phyloP scores from a whole-genome alignment of 805 yeast genomes.

The Maudiozyma bulderi region DNA sequence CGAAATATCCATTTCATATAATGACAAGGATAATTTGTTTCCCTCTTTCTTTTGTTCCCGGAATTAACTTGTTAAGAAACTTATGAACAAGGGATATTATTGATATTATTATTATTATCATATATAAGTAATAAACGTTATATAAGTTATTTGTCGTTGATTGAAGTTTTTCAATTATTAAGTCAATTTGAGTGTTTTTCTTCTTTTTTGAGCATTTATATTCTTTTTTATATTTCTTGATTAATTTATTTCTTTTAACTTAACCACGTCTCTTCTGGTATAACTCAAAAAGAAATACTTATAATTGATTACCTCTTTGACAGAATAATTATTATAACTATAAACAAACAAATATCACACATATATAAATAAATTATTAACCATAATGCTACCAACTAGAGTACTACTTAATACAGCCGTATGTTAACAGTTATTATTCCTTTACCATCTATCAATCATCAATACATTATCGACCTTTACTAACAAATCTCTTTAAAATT shows the following conservation, averaged over 20 bases:
- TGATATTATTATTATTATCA: no score
- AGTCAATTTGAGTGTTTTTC: not conserved
- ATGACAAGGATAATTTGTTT: no score
- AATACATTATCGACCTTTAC: not conserved
- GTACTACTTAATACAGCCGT: slow-evolving; percentile 6
- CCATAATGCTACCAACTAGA: slow-evolving; percentile 5
- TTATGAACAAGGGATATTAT: no score
- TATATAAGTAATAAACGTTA: no score
- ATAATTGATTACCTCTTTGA: not conserved
- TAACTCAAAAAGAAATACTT: not conserved
- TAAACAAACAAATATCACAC: not conserved
- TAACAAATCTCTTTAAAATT: not conserved
- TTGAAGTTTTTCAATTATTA: no score
- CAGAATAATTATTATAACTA: not conserved
- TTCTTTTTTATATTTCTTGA: not conserved
- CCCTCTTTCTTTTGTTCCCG: no score
- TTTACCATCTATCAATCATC: not conserved
- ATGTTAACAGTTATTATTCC: slow-evolving; percentile 1
- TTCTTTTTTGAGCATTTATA: not conserved
- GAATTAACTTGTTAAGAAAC: no score
- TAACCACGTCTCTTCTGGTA: not conserved
- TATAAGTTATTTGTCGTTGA: no score
- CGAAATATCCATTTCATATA: no score
- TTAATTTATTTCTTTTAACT: not conserved
- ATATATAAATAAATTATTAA: not conserved